Base-by-base conservation (phyloP, 2,329 filamentous ascomycete genomes). In the Trichoderma breve region DNA sequence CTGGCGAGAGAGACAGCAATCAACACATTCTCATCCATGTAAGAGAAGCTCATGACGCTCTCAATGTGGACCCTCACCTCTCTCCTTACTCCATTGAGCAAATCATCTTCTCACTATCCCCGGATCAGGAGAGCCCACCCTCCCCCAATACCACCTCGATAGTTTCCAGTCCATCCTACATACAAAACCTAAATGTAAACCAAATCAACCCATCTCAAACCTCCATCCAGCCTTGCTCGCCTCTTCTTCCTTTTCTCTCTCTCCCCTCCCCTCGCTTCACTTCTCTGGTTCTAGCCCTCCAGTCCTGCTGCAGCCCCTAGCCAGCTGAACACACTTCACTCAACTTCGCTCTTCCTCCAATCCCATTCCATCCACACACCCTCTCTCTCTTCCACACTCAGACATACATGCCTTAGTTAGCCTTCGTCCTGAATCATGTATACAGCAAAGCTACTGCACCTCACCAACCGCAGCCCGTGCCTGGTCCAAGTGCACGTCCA, bases 301-400 rank as follows among this genome's bases (percentile, higher is more conserved):
- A 6, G 5, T 36, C 34, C 34, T 36, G 5, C 34, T 63, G 34
- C 11, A 43, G 18, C 26, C 28, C 62, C 39, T 15, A 65, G 62
- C 39, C 62, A 65, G 62, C 62, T 65, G 62, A 65, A 65, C 62
- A 65, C 62, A 24, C 62, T 61, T 12, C n/a, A 14, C 30, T 61
- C 55, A 32, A 32, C n/a, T 32, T 51, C 32, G 12, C 11, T 53
- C 28, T 14, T 53, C 62, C 28, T 53, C 62, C 62, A 65, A 65
- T 65, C 43, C 62, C 62, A 53, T 53, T 2, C n/a, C n/a, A 9
- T 43, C 12, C 14, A 28, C 62, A 65, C 62, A 34, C 62, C 21
- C 62, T 3, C 43, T 32, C 12, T 30, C 24, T 28, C 55, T 39
- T 39, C 55, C 55, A 58, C 39, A 65, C 62, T 65, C 62, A 65